Conservation (phyloP, 139 green algal species). For the Tetradesmus obliquus region DNA sequence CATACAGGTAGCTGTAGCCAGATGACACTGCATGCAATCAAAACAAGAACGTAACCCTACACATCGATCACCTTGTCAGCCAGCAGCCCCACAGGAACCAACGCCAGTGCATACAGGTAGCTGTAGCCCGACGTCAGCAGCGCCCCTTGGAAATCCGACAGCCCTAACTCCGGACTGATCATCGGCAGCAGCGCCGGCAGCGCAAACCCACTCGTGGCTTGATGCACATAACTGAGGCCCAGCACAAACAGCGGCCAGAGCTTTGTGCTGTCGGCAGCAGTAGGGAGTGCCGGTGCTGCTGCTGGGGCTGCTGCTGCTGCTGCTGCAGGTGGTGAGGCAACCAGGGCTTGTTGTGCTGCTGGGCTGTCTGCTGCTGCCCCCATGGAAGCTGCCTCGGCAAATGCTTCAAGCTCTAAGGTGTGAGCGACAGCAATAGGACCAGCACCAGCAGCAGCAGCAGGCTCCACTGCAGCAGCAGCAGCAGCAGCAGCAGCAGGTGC, state of each 20-base stretch:
- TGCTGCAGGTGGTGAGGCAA: neutral
- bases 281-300: neutral
- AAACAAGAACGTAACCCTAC: too few relatives aligned
- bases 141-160: slow-evolving; percentile 76
- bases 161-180: slow-evolving; percentile 80
- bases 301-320: slow-evolving; percentile 11
- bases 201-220: slow-evolving; percentile 81
- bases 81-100: slow-evolving; percentile 86
- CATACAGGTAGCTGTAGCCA: too few relatives aligned
- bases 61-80: slow-evolving; percentile 69
- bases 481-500: neutral
- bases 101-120: slow-evolving; percentile 85
- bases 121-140: slow-evolving; percentile 64
- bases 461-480: neutral
- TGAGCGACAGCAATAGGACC: neutral
- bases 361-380: neutral
- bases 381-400: slow-evolving; percentile 29
- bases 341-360: neutral
- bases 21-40: too few relatives aligned
- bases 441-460: neutral
- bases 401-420: slow-evolving; percentile 25
- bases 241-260: slow-evolving; percentile 83
- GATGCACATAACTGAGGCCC: slow-evolving; percentile 84
- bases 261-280: slow-evolving; percentile 51
- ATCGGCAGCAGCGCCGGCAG: slow-evolving; percentile 87